Evolutionary conservation across 345 rosid genomes (phyloP).

Genomic region (Citrus sinensis): DVS_A1.0 CM039162.1:28483501-28484000

Average conservation of each 20-base stretch:
- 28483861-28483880: too few species aligned
- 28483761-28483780: not conserved
- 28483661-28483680: not conserved
- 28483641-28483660: too few species aligned
- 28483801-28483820: not conserved
- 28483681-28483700: not conserved
- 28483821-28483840: not conserved
- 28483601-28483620: too few species aligned
- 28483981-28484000: constrained; percentile 28
- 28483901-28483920: constrained; percentile 27
- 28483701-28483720: not conserved
- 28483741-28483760: not conserved
- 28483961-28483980: constrained; percentile 49
- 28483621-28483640: too few species aligned
- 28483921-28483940: constrained; percentile 31
- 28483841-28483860: not conserved
- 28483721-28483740: not conserved
- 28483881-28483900: constrained; percentile 5
- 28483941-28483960: constrained; percentile 41
- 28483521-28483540: not conserved
- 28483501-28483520: too few species aligned
- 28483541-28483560: not conserved
- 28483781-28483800: not conserved
- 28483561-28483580: not conserved
- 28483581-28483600: not conserved